Evolutionary conservation across 176 grass and related monocot species (phyloP).

Genomic region (Paspalum vaginatum): DNA sequence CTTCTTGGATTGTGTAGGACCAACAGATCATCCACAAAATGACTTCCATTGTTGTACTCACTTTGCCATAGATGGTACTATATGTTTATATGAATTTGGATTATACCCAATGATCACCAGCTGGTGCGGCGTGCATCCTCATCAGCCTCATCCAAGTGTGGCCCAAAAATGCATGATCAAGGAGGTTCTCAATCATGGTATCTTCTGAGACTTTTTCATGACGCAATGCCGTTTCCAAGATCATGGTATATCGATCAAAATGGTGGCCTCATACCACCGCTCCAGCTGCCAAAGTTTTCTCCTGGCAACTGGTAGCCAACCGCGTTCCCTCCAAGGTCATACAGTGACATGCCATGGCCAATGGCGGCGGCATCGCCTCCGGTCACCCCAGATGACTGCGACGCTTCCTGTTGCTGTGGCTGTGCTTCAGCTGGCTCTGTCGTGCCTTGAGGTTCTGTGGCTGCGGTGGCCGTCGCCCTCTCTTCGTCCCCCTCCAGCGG

Average conservation of each 20-base stretch:
- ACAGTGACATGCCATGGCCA: conserved; percentile 50
- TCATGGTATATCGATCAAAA: conserved; percentile 34
- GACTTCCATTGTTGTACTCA: not conserved
- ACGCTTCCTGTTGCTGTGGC: conserved; percentile 52
- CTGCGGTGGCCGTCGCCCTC: conserved; percentile 20
- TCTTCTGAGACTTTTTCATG: not conserved
- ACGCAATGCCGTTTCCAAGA: not conserved
- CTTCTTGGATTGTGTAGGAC: conserved; percentile 13
- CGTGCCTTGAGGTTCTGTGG: conserved; percentile 12
- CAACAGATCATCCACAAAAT: conserved; percentile 8
- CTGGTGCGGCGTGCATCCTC: conserved; percentile 1
- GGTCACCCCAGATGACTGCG: conserved; percentile 72
- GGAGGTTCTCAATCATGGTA: conserved; percentile 16
- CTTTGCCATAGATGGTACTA: conserved; percentile 2
- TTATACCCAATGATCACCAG: not conserved
- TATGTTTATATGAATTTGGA: not conserved
- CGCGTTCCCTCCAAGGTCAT: conserved; percentile 62
- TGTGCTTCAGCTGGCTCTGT: not conserved
- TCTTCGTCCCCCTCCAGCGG: conserved; percentile 66
- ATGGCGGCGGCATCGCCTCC: conserved; percentile 34
- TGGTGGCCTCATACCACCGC: conserved; percentile 55
- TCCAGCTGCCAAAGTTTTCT: conserved; percentile 55
- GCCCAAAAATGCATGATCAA: conserved; percentile 19
- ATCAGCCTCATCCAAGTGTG: not conserved
- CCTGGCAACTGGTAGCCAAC: conserved; percentile 54